Base-by-base conservation (phyloP, 805 yeast genomes). In the Metschnikowia colocasiae region DNA sequence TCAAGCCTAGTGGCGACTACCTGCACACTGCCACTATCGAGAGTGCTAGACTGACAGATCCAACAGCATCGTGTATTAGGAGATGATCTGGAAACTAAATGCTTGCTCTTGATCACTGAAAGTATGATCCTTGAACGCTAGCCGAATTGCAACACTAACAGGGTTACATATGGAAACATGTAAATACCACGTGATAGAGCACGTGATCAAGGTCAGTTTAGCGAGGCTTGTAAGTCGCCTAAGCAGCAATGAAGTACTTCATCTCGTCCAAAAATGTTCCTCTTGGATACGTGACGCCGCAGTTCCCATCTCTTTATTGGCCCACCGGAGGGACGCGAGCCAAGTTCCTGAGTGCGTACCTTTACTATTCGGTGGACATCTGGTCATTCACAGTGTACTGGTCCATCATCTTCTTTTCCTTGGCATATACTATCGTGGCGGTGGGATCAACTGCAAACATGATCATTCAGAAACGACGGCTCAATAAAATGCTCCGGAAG, bases 351-450 rank as follows among this genome's bases (percentile, higher is more conserved):
- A 58, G 74, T 5, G 75, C 89, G 30, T 81, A 76, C 53, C 76
- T 92, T 4, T 92, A 87, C 67, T 79, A 81, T 57, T 68, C 82
- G 1, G 54, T 61, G 15, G 97, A 89, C 57, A 80, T 92, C 13
- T 91, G 96, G 94, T 67, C 65, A 53, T 92, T 87, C 72, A 87
- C 96, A 0, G 72, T 88, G 8, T 76, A 69, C 56, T 92, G 99
- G 98, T 76, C 85, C 12, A 56, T 92, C 40, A 82, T 90, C 7
- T 67, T 87, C 54, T 84, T 80, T 61, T 71, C 73, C 1, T 80
- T 75, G 1, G 76, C 87, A 49, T 88, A 89, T 62, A 59, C 73
- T 1, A 69, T 79, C 0, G 84, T 91, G 0, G 95, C 94, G 0
- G 35, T 71, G 0, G 67, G 83, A 53, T 90, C 94, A 2, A 62